Conservation (phyloP, 768 basidiomycete species). For the Leccinellum albellum region DNA sequence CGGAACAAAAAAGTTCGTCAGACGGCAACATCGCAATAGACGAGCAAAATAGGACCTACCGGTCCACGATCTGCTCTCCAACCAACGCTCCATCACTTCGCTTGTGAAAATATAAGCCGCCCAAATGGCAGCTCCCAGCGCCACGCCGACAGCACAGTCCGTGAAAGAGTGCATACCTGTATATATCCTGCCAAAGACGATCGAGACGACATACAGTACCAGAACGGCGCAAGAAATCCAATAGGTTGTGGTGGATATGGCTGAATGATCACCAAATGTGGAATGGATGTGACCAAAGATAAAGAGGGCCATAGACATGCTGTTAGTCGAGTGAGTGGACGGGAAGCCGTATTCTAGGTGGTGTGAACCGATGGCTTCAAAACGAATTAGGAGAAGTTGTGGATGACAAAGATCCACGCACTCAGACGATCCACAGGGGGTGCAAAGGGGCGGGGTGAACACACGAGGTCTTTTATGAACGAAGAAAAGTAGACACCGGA, state of each 20-base stretch:
- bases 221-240: conserved; percentile 42
- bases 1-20: not conserved
- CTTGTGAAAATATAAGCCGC: conserved; percentile 33
- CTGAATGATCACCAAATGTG: conserved; percentile 36
- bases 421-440: conserved; percentile 90
- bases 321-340: conserved; percentile 91
- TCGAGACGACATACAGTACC: conserved; percentile 58
- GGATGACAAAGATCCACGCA: conserved; percentile 34
- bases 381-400: not conserved
- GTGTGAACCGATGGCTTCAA: conserved; percentile 67
- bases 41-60: conserved; percentile 24
- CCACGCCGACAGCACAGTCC: conserved; percentile 61
- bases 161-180: conserved; percentile 87
- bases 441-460: conserved; percentile 84
- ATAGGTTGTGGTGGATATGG: conserved; percentile 48
- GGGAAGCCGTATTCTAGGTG: conserved; percentile 95
- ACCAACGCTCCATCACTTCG: conserved; percentile 41
- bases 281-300: conserved; percentile 57
- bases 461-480: conserved; percentile 84
- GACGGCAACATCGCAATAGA: conserved; percentile 16
- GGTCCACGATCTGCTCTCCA: conserved; percentile 35
- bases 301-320: conserved; percentile 84
- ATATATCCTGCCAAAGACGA: conserved; percentile 79
- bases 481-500: conserved; percentile 86
- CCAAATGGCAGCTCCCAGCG: conserved; percentile 71